A percentile compares a stretch with the other conserved stretches of the same genome.
These are phyloP conservation scores for Rhodomyrtus psidioides DNA, from an alignment of 441 rosid genomes.

Conservation along the genomic window DNA sequence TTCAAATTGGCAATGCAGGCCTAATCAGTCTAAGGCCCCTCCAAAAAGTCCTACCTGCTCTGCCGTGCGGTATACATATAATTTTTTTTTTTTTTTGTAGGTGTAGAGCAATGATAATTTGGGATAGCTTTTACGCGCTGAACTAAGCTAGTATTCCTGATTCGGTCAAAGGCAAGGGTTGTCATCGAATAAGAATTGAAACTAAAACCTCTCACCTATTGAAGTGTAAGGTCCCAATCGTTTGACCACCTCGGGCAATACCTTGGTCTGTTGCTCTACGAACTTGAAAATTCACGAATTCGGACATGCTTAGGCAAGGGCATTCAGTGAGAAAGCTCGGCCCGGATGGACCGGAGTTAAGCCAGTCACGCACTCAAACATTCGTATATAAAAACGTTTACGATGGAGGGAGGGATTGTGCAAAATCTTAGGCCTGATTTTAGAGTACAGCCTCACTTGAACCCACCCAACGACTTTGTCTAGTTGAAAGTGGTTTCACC, in stretches of 20 bases:
- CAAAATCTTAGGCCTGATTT: neutral
- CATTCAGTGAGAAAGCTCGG: neutral
- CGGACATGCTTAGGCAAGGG: neutral
- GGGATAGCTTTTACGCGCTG: neutral
- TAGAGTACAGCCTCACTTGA: neutral
- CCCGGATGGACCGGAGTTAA: neutral
- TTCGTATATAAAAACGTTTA: neutral
- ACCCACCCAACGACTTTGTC: neutral
- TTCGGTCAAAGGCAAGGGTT: neutral
- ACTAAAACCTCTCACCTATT: neutral
- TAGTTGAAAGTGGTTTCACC: neutral
- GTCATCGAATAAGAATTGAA: neutral
- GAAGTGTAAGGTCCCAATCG: neutral
- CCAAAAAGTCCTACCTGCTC: neutral
- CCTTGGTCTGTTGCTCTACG: neutral
- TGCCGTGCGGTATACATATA: neutral
- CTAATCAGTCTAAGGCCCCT: neutral
- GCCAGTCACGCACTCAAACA: neutral
- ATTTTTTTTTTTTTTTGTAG: neutral
- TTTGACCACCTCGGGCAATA: neutral
- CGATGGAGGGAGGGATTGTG: neutral
- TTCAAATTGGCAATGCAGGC: neutral
- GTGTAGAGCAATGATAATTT: neutral
- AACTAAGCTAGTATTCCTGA: neutral
- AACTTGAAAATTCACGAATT: neutral